Base-by-base conservation (phyloP, 2,329 filamentous ascomycete genomes). In the Mollisia scopiformis region DNA sequence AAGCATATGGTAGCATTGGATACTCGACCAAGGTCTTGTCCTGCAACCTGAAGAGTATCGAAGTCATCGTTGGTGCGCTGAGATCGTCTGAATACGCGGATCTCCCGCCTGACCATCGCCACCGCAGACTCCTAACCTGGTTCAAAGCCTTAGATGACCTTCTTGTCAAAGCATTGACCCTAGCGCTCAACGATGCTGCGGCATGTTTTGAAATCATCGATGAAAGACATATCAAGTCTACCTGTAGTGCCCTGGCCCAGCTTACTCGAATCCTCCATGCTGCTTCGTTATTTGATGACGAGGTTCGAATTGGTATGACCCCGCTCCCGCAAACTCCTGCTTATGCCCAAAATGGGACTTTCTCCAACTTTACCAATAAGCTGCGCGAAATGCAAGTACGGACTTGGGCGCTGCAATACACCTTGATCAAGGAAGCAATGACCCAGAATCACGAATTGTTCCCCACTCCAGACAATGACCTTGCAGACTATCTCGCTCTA, bases 11-110 rank as follows among this genome's bases (percentile, higher is more conserved):
- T 55, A 85, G 84, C 7, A 96, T 99, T 62, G 85, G 90, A 7
- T 97, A 97, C 69, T 79, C 86, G 0, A 93, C 94, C 0, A 97
- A 97, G 74, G 88, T 95, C 14, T 87, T 97, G 30, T 96, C 91
- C 0, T 98, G 93, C 75, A 86, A 91, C 62, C 80, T 99, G 30
- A 89, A 90, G 67, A 92, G 91, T 66, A 91, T 98, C 51, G 92
- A 96, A 72, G 89, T 93, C 69, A 85, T 98, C 21, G 81, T 95
- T 2, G 80, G 79, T 21, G 90, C 95, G 63, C 78, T 93, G 8
- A 87, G 87, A 67, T 79, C 84, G 10, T 77, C 82, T 7, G 83
- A 84, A 1, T 85, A 85, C 68, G 69, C 80, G 1, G 80, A 85
- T 37, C 77, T 80, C 43, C 77, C 87, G 0, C 77, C 80, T 21